Percentiles rank a stretch among this genome's conserved stretches.
Evolutionary conservation across 768 basidiomycete genomes (phyloP).

Genomic region (Inosperma sp.): DNA sequence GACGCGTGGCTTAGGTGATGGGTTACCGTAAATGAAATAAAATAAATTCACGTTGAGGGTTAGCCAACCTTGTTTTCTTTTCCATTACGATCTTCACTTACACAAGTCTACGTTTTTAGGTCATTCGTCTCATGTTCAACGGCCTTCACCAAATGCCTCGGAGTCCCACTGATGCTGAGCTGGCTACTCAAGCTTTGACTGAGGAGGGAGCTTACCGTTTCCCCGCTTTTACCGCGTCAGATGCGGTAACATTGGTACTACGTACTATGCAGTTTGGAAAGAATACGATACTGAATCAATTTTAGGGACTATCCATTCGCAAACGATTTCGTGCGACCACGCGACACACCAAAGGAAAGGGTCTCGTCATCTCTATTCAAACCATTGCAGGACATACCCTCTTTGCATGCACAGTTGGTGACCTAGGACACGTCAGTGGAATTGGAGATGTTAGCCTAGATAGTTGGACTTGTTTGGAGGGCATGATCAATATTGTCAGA

Average conservation of each 20-base stretch:
- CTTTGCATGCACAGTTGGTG: slow-evolving; percentile 81
- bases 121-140: slow-evolving; percentile 50
- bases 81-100: slow-evolving; percentile 17
- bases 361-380: slow-evolving; percentile 77
- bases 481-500: slow-evolving; percentile 74
- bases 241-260: slow-evolving; percentile 70
- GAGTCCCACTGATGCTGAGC: slow-evolving; percentile 63
- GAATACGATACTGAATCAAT: not conserved
- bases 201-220: slow-evolving; percentile 73
- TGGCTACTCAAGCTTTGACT: slow-evolving; percentile 63
- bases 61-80: no score
- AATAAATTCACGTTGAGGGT: no score
- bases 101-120: slow-evolving; percentile 6
- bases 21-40: no score
- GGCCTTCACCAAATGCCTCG: slow-evolving; percentile 49
- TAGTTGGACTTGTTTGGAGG: slow-evolving; percentile 73
- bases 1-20: no score
- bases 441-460: slow-evolving; percentile 76
- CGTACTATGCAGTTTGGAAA: not conserved
- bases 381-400: slow-evolving; percentile 73
- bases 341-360: slow-evolving; percentile 72
- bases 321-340: slow-evolving; percentile 77
- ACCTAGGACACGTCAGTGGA: slow-evolving; percentile 61
- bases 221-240: slow-evolving; percentile 65
- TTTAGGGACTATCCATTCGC: slow-evolving; percentile 63